Base-by-base conservation (phyloP, 148 eudicot species). In the Camellia granthamiana region DNA sequence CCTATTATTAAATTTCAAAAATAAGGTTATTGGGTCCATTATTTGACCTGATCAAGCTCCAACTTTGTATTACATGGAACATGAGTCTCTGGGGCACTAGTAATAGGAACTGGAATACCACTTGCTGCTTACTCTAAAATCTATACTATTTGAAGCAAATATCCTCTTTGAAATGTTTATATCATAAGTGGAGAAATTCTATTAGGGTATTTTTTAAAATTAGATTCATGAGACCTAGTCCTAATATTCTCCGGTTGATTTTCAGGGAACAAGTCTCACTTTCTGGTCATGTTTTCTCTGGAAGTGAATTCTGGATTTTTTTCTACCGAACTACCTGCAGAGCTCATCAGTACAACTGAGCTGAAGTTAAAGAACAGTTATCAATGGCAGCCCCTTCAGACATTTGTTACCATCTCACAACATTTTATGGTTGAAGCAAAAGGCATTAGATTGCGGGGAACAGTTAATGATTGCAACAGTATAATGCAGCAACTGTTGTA, bases 361-460 rank as follows among this genome's bases (percentile, higher is more conserved):
- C 77, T 92, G 77, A 93, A 96, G 85, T 80, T 89, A 49, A 89
- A 79, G 79, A 79, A 79, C 62, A 91, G 92, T 77, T 81, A 89
- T 80, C 98, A 86, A 42, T 96, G 98, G 99, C 99, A 91, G 83
- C 95, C 93, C 16, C 91, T 96, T 67, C 90, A 89, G 84, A 90
- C 95, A 77, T 96, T 91, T 85, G 99, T 94, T 56, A 87, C 94
- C 79, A 93, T 96, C 79, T 91, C 97, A 30, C 79, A 85, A 80
- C 95, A 91, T 86, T 90, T 92, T 67, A 84, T 74, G 77, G 95
- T 96, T 58, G 85, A 83, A 85, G 93, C 92, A 62, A 96, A 87
- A 84, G 98, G 98, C 52, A 80, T 96, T 79, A 91, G 99, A 84
- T 89, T 93, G 79, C 89, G 85, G 11, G 98, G 92, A 58, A 72